Percentiles rank a stretch among this genome's conserved stretches.
phyloP scores from a whole-genome alignment of 495 filamentous ascomycete species.

The Neurospora cerealis region DNA sequence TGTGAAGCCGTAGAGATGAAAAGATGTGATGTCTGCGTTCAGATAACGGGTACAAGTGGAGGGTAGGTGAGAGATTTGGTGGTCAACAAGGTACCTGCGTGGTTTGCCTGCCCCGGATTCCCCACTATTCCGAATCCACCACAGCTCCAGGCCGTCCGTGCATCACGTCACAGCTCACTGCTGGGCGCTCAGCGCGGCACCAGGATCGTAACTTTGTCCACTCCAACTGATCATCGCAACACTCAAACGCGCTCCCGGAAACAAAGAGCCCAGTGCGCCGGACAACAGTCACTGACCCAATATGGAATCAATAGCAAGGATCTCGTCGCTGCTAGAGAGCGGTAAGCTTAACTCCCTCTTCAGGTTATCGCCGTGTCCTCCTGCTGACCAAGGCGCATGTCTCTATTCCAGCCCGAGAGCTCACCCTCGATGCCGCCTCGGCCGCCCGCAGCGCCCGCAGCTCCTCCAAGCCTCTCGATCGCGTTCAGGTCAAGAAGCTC shows the following conservation, averaged over 20 bases:
- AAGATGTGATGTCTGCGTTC: neutral
- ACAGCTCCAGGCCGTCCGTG: neutral
- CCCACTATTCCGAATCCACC: neutral
- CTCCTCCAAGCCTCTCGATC: constrained; percentile 40
- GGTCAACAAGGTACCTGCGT: neutral
- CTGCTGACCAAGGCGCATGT: constrained; percentile 10
- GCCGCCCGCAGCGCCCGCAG: constrained; percentile 50
- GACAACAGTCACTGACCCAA: neutral
- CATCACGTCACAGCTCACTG: neutral
- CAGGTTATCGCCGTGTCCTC: constrained; percentile 1
- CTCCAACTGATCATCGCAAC: neutral
- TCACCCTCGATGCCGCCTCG: constrained; percentile 92
- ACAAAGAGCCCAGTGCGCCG: neutral
- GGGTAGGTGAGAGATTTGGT: neutral
- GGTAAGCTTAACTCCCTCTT: constrained; percentile 40
- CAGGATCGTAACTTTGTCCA: neutral
- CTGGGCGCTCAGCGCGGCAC: neutral
- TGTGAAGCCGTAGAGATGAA: neutral
- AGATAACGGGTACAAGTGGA: neutral
- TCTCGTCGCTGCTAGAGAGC: constrained; percentile 87
- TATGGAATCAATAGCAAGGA: constrained; percentile 93
- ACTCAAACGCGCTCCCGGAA: neutral
- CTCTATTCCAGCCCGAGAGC: constrained; percentile 63
- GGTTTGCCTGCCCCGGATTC: neutral
- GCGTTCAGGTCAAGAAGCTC: constrained; percentile 76